phyloP scores from a whole-genome alignment of 805 yeast genomes.

The Starmera quercuum region DNA sequence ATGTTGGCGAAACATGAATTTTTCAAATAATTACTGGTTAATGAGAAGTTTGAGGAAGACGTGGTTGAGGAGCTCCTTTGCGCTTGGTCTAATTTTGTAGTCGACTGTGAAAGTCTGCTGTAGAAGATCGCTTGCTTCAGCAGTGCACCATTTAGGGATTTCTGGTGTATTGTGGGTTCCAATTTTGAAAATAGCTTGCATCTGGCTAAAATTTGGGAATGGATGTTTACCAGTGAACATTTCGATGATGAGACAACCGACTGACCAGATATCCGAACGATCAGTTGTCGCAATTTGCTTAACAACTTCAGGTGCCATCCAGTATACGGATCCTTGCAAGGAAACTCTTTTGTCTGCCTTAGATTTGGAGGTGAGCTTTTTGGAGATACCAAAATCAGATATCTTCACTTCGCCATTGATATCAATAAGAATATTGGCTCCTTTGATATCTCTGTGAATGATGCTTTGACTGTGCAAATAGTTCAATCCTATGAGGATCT shows the following conservation, averaged over 20 bases:
- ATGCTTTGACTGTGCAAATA: slow-evolving; percentile 71
- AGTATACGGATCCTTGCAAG: slow-evolving; percentile 88
- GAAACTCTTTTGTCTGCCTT: slow-evolving; percentile 57
- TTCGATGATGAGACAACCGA: slow-evolving; percentile 89
- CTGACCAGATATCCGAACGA: slow-evolving; percentile 95
- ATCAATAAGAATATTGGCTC: slow-evolving; percentile 79
- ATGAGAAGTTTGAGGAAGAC: slow-evolving; percentile 36
- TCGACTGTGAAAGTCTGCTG: slow-evolving; percentile 66
- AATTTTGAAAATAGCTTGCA: slow-evolving; percentile 94
- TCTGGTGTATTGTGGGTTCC: slow-evolving; percentile 82
- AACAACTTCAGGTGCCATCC: slow-evolving; percentile 99
- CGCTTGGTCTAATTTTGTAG: slow-evolving; percentile 64
- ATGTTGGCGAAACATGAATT: too few relatives aligned
- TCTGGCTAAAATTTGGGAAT: slow-evolving; percentile 87
- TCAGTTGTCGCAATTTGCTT: slow-evolving; percentile 86
- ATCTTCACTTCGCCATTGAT: slow-evolving; percentile 76
- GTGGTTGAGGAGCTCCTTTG: slow-evolving; percentile 59
- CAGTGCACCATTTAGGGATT: slow-evolving; percentile 66
- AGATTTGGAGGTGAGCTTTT: slow-evolving; percentile 48
- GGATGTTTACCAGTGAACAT: slow-evolving; percentile 97
- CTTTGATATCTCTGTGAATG: slow-evolving; percentile 83
- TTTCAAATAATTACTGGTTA: slow-evolving; percentile 4
- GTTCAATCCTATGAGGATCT: slow-evolving; percentile 65
- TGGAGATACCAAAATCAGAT: slow-evolving; percentile 81
- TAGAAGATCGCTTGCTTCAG: slow-evolving; percentile 62